Evolutionary conservation across 1,284 basidiomycete species (phyloP), one percentile per base, ranked within the genome.

Genomic region (Rhodotorula sp.): DNA sequence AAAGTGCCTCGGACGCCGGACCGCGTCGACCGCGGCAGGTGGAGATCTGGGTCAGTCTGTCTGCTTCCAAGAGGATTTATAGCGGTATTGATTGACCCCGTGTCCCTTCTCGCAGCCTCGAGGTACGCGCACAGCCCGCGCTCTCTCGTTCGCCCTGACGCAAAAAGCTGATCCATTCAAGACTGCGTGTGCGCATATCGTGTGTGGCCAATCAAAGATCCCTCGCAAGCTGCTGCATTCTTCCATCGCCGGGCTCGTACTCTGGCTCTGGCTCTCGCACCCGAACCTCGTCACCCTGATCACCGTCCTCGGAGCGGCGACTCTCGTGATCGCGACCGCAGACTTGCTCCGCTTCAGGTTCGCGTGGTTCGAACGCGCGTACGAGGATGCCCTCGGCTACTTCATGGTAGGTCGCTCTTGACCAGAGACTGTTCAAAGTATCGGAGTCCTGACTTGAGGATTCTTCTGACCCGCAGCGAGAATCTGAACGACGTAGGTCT

Each of bases 171-270:
- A 52, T n/a, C 34, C 1, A 46, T 43, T 43, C 39, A 14, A 43
- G 39, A 43, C 39, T 43, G 39, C 10, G 39, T 43, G 39, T 43
- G 39, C 12, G 39, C 47, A 54, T 34, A n/a, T 29, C 26, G 18
- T 20, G 18, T 20, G 15, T 21, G 14, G 7, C 14, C 52, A 5
- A 21, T 1, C 14, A 7, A 68, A 98, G 84, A 90, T 98, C 65
- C 95, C 96, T 3, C 85, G 95, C 77, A 98, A 98, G 83, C 82
- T 88, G 21, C 83, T 98, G 60, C 95, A 98, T 83, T 91, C 91
- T 20, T 92, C 90, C 23, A 97, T 97, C 73, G 93, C 93, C 90
- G 67, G 97, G 81, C 81, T 96, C 60, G 92, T 91, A 1, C 82
- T 94, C 61, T 88, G 89, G 77, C 87, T 97, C 61, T 94, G 69